Percentiles rank a stretch among this genome's conserved stretches.
Conservation (phyloP, 1,284 basidiomycete genomes). For the Cryptococcus sp. region DNA sequence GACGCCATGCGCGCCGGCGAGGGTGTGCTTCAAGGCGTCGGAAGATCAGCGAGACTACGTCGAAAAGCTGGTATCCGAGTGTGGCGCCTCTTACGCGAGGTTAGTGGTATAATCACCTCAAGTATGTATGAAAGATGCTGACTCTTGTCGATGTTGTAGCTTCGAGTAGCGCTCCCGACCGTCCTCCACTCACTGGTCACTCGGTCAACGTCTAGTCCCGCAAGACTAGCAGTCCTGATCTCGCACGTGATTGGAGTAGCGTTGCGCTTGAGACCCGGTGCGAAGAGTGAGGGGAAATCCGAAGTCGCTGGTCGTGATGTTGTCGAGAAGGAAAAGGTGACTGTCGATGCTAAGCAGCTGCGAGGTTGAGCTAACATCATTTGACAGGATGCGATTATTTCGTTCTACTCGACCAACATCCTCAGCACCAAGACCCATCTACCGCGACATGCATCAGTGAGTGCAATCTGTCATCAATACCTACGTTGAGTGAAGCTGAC, state of each 20-base stretch:
- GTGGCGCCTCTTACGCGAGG: constrained; percentile 41
- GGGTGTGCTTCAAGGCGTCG: constrained; percentile 20
- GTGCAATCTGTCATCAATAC: constrained; percentile 1
- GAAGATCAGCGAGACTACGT: constrained; percentile 25
- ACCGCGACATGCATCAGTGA: constrained; percentile 34
- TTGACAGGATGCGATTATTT: constrained; percentile 33
- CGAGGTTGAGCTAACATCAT: not conserved
- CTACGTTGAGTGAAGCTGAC: constrained; percentile 2
- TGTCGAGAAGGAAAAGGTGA: constrained; percentile 38
- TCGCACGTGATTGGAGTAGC: constrained; percentile 46
- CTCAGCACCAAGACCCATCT: constrained; percentile 43
- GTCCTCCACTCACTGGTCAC: constrained; percentile 38
- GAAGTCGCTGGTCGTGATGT: constrained; percentile 19
- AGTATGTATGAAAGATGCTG: too few species aligned
- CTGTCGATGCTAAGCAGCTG: constrained; percentile 1
- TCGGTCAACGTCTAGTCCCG: constrained; percentile 26
- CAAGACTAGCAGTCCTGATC: constrained; percentile 38
- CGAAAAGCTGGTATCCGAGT: constrained; percentile 40
- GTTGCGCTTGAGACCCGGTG: constrained; percentile 31
- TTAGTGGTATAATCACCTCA: constrained; percentile 10
- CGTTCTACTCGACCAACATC: constrained; percentile 44
- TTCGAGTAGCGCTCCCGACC: constrained; percentile 31
- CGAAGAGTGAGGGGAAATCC: constrained; percentile 23
- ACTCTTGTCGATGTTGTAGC: constrained; percentile 9
- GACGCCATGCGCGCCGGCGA: constrained; percentile 37